These are phyloP conservation scores for Pseudogymnoascus sp. DNA, from an alignment of 2,329 filamentous ascomycete species.

Conservation along the genomic window DNA sequence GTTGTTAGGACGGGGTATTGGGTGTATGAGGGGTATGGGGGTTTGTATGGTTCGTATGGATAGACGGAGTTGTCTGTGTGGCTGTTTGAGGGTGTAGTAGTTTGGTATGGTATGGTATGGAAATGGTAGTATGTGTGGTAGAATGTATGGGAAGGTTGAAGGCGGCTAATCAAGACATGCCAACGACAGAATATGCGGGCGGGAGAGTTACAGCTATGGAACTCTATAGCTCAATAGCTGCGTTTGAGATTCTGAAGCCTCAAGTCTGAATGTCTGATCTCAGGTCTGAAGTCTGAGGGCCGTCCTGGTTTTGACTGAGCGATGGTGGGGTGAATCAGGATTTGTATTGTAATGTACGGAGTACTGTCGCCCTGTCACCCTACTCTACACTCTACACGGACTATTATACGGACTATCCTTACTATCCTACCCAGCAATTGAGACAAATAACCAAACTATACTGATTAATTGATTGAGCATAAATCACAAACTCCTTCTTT, in stretches of 20 bases:
- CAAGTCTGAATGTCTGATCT: too few relatives aligned
- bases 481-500: slow-evolving; percentile 2
- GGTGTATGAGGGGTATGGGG: too few relatives aligned
- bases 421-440: not conserved
- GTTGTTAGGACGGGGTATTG: too few relatives aligned
- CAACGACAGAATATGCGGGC: not conserved
- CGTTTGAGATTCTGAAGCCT: not conserved
- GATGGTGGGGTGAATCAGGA: not conserved
- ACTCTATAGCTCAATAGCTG: not conserved
- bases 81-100: not conserved
- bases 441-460: not conserved
- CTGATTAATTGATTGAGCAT: not conserved
- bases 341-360: not conserved
- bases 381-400: not conserved
- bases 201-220: not conserved
- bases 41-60: too few relatives aligned
- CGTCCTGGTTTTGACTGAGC: not conserved
- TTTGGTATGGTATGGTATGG: not conserved
- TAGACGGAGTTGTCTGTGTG: not conserved
- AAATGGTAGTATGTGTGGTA: not conserved
- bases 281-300: not conserved
- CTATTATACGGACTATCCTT: not conserved
- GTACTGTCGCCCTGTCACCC: too few relatives aligned
- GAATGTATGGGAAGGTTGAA: not conserved
- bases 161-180: not conserved